Base-by-base conservation (phyloP, 345 rosid genomes). In the Hirschfeldia incana region DNA sequence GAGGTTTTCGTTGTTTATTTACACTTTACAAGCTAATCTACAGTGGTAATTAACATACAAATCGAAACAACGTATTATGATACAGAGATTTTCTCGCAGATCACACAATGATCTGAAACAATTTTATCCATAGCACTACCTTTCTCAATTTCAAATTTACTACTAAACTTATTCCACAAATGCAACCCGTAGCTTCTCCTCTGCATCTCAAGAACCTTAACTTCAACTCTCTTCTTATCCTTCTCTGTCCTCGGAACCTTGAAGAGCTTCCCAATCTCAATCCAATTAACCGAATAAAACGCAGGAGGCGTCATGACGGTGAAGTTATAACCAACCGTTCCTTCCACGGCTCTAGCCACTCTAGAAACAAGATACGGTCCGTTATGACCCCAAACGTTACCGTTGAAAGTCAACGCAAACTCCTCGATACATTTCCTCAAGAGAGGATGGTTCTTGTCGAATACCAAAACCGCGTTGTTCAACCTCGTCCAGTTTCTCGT, bases 351-450 rank as follows among this genome's bases (percentile, higher is more conserved):
- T 58, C 67, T 44, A 59, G 85, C 85, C 6, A 90, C 89, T 73
- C 94, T 62, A 8, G 93, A 87, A 10, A 93, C 85, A 68, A 89
- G 65, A 67, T 86, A 87, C 0, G 98, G 98, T 13, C 97, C 98
- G 2, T 88, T 93, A 39, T 90, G 85, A 0, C 94, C 94, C 93
- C 98, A 93, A 78, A 85, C 85, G 42, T 75, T 88, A 11, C 93
- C 98, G 39, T 91, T 83, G 67, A 91, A 93, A 59, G 88, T 89
- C 49, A 75, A 33, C 34, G 91, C 88, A 17, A 86, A 88, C 74
- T 91, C 96, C 80, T 86, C 75, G 37, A 91, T 83, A 76, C 85
- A 91, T 71, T 86, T 85, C n/a, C 73, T 39, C 10, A 89, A 30
- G 15, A 91, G 67, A 4, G 90, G 91, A 74, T 91, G 97, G 8